Evolutionary conservation across 805 yeast genomes (phyloP).

Genomic region (Wickerhamomyces hampshirensis): DNA sequence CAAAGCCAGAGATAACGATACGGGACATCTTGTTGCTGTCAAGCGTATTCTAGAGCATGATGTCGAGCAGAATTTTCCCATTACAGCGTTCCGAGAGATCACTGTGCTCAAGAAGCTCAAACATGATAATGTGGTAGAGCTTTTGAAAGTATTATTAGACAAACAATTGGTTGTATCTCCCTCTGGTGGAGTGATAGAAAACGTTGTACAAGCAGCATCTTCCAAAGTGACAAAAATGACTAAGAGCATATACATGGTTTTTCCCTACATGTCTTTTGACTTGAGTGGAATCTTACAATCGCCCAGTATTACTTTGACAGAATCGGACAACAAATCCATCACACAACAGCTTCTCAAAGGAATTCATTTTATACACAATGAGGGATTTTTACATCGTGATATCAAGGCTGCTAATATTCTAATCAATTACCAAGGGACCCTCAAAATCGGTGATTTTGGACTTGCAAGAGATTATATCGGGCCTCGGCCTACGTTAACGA

Average conservation of each 20-base stretch:
- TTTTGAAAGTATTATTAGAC: conserved; percentile 74
- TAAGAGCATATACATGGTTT: conserved; percentile 67
- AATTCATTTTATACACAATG: conserved; percentile 70
- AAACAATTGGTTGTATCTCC: conserved; percentile 11
- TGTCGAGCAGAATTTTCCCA: conserved; percentile 62
- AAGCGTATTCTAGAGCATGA: conserved; percentile 63
- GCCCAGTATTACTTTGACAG: conserved; percentile 54
- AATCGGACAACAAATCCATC: conserved; percentile 76
- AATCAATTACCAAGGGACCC: conserved; percentile 65
- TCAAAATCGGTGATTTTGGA: conserved; percentile 95
- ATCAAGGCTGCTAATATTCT: conserved; percentile 95
- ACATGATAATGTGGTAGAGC: conserved; percentile 69
- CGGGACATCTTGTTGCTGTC: conserved; percentile 70
- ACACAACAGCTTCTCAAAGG: conserved; percentile 77
- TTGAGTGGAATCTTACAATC: conserved; percentile 85
- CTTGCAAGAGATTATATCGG: conserved; percentile 76
- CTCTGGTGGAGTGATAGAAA: not conserved
- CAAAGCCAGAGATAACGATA: conserved; percentile 53
- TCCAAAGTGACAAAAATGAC: too few species aligned
- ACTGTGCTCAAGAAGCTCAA: conserved; percentile 66
- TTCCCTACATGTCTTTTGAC: conserved; percentile 91
- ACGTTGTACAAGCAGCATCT: too few species aligned
- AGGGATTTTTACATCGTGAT: conserved; percentile 71
- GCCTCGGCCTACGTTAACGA: conserved; percentile 44
- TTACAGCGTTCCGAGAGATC: conserved; percentile 92